phyloP scores from a whole-genome alignment of 768 basidiomycete species.

The Coprinopsis sp. region DNA sequence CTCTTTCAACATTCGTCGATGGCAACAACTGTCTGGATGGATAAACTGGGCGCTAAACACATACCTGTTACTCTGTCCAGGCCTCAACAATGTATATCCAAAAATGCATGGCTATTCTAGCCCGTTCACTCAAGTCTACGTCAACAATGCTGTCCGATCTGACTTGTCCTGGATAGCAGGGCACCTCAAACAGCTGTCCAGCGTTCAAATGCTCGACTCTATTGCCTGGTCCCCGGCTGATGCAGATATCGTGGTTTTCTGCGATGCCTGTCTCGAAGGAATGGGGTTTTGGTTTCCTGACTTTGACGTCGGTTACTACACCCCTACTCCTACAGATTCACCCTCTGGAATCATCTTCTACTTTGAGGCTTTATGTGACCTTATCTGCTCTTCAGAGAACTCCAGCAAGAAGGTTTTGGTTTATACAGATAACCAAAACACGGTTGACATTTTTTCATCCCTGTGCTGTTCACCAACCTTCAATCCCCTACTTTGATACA shows the following conservation, averaged over 20 bases:
- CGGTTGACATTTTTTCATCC: slow-evolving; percentile 24
- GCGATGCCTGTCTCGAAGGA: slow-evolving; percentile 22
- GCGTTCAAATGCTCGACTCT: slow-evolving; percentile 20
- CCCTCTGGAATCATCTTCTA: slow-evolving; percentile 19
- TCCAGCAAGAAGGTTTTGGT: slow-evolving; percentile 13
- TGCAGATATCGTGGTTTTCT: slow-evolving; percentile 15
- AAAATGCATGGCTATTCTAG: slow-evolving; percentile 28
- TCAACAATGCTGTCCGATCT: slow-evolving; percentile 22
- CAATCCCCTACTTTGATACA: slow-evolving; percentile 21
- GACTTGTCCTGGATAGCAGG: slow-evolving; percentile 31
- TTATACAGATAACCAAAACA: slow-evolving; percentile 26
- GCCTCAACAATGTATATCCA: slow-evolving; percentile 26
- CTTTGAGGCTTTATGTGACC: slow-evolving; percentile 21
- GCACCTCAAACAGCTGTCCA: slow-evolving; percentile 16
- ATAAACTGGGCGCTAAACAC: slow-evolving; percentile 40
- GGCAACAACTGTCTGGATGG: slow-evolving; percentile 28
- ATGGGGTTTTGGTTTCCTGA: slow-evolving; percentile 28
- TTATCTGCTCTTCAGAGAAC: neutral
- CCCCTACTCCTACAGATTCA: neutral
- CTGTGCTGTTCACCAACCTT: slow-evolving; percentile 13
- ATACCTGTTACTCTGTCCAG: slow-evolving; percentile 30
- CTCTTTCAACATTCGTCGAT: no score
- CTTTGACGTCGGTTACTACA: slow-evolving; percentile 18
- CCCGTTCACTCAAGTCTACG: slow-evolving; percentile 13
- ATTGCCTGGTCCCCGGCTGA: slow-evolving; percentile 9